These are phyloP conservation scores for Trichomonas vaginalis DNA, from an alignment of 208 protist species.

Conservation along the genomic window DNA sequence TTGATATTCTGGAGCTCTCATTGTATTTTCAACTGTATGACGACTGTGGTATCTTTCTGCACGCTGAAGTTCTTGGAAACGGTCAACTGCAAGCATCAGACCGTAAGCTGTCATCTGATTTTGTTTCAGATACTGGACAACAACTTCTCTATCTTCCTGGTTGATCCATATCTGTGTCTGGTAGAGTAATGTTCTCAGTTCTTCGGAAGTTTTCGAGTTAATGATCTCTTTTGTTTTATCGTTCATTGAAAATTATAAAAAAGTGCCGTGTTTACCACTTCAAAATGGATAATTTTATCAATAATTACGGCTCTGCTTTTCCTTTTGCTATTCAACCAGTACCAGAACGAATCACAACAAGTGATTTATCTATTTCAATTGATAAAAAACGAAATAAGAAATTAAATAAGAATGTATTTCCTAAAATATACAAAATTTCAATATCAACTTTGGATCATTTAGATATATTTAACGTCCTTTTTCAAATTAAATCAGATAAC, in stretches of 20 bases:
- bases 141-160: background rate
- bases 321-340: no score
- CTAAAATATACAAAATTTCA: background rate
- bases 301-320: no score
- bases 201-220: background rate
- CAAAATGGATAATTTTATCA: no score
- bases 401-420: background rate
- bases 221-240: background rate
- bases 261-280: no score
- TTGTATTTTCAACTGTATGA: background rate
- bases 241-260: background rate
- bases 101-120: background rate
- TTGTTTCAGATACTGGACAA: background rate
- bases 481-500: background rate
- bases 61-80: background rate
- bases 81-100: background rate
- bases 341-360: background rate
- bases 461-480: background rate
- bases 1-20: background rate
- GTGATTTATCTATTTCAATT: background rate
- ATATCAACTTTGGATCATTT: background rate
- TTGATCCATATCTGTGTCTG: background rate
- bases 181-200: background rate
- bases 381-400: background rate
- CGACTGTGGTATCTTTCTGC: background rate